phyloP scores from a whole-genome alignment of 306 rosid genomes.

The Vigna trinervia region DNA sequence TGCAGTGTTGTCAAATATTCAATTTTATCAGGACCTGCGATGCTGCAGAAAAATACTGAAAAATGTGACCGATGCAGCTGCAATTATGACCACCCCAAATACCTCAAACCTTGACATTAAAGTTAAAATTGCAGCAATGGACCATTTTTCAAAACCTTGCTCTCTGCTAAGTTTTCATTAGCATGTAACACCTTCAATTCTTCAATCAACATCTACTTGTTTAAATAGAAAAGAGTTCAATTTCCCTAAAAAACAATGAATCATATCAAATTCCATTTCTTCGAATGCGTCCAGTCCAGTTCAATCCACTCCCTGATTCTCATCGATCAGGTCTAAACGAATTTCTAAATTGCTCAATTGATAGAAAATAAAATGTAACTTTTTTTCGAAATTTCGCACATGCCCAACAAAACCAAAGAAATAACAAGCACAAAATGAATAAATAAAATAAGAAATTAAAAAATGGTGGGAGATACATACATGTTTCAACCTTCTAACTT shows the following conservation, averaged over 20 bases:
- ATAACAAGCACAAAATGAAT: neutral
- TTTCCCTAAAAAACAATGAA: neutral
- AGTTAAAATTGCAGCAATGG: neutral
- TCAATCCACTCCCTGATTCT: neutral
- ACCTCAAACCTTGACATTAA: neutral
- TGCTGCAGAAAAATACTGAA: neutral
- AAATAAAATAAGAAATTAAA: neutral
- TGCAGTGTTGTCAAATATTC: neutral
- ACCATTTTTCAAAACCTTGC: neutral
- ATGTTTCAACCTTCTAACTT: constrained; percentile 78
- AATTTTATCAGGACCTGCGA: neutral
- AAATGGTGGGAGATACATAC: constrained; percentile 48
- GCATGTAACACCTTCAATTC: neutral
- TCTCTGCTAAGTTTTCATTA: neutral
- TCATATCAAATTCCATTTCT: neutral
- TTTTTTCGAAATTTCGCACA: constrained; percentile 19
- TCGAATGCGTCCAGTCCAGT: neutral
- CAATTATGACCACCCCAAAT: neutral
- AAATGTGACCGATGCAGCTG: neutral
- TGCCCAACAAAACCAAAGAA: neutral
- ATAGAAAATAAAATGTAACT: neutral
- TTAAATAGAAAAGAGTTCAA: neutral
- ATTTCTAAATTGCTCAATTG: neutral
- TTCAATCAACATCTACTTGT: constrained; percentile 5
- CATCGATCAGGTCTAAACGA: neutral